Base-by-base conservation (phyloP, 192 early-diverging fungal genomes). In the Dissophora globulifera region DNA sequence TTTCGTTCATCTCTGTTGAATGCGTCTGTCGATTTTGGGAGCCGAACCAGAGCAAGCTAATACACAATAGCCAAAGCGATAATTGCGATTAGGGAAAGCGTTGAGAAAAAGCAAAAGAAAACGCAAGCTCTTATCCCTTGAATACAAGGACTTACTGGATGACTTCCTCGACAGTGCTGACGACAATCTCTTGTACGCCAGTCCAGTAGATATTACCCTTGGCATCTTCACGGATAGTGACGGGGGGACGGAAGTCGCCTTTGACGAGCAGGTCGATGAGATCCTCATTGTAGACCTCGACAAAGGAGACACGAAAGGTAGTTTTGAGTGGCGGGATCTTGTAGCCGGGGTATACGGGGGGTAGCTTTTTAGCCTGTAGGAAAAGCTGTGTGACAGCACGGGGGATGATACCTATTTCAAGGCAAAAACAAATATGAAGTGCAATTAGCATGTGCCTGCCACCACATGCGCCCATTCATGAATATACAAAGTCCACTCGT, bases 211-310 rank as follows among this genome's bases (percentile, higher is more conserved):
- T 96, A 53, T 92, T 89, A 50, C 96, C 97, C 41, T 88, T 88
- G 8, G 92, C 80, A 82, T 99, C 96, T 51, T 93, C 91, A 49
- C 95, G 81, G 49, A 98, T 84, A 5, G 89, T 86, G 0, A 95
- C 86, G 10, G 83, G 84, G 4, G 88, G 86, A 49, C 88, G 72
- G 45, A 82, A 82, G 7, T 83, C 84, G 49, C 78, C 75, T 43
- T 87, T 88, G 51, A 90, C 91, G 26, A 97, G 78, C 40, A 99
- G 81, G 82, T 99, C 97, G 19, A 95, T 89, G 42, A 97, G 81
- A 33, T 99, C 97, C 63, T 99, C 97, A 74, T 99, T 99, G 79
- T 99, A 97, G 10, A 97, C 87, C 67, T 99, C 96, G 26, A 99
- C 72, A 82, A 97, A 98, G 11, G 95, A 95, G 11, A 97, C 93